These are phyloP conservation scores for Tagetes erecta DNA, from an alignment of 129 eudicot genomes.

Conservation along the genomic window DNA sequence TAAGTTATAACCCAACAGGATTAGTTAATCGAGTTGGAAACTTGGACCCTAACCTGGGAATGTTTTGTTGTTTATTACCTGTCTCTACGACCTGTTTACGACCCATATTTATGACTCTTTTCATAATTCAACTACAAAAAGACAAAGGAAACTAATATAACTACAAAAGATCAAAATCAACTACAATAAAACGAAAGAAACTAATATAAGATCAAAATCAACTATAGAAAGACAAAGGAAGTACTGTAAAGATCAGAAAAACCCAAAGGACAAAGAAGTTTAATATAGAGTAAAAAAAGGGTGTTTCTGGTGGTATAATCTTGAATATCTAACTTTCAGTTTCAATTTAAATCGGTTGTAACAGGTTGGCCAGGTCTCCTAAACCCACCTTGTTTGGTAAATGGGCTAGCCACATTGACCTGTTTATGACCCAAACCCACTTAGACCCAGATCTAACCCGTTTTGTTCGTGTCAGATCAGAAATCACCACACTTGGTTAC, in stretches of 20 bases:
- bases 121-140: not conserved
- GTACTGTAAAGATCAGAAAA: not conserved
- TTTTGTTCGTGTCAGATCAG: not conserved
- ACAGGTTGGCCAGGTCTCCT: not conserved
- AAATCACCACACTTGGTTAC: not conserved
- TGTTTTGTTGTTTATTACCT: not conserved
- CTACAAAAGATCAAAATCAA: not conserved
- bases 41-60: not conserved
- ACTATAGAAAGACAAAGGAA: not conserved
- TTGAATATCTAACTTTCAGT: not conserved
- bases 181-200: no score
- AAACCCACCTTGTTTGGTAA: not conserved
- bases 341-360: not conserved
- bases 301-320: not conserved
- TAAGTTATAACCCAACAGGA: not conserved
- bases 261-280: not conserved
- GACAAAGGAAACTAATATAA: not conserved
- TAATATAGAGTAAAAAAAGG: not conserved
- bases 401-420: not conserved
- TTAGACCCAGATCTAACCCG: not conserved
- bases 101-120: not conserved
- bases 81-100: not conserved
- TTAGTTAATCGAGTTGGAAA: not conserved
- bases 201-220: not conserved
- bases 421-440: not conserved